Evolutionary conservation across 192 early-diverging fungal genomes (phyloP).

Genomic region (Backusella westeae): DNA sequence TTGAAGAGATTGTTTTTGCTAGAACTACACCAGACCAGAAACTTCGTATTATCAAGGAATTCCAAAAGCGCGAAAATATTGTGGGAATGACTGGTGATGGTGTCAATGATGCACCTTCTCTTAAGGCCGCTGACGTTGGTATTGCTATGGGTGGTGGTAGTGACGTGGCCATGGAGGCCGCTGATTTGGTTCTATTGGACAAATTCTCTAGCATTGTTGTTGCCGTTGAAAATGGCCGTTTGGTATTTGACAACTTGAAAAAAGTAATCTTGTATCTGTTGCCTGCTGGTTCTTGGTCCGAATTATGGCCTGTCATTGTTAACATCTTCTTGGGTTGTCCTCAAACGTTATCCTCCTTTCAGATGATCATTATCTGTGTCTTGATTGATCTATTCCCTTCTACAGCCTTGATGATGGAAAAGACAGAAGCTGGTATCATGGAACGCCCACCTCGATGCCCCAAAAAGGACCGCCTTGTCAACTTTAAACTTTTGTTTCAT

Average conservation of each 20-base stretch:
- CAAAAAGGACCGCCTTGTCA: slow-evolving; percentile 64
- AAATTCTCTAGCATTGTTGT: slow-evolving; percentile 66
- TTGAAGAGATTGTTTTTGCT: slow-evolving; percentile 80
- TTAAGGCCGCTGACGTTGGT: slow-evolving; percentile 85
- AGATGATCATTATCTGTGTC: slow-evolving; percentile 74
- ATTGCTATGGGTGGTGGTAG: slow-evolving; percentile 85
- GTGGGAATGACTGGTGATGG: slow-evolving; percentile 93
- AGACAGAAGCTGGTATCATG: slow-evolving; percentile 74
- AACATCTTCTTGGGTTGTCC: slow-evolving; percentile 82
- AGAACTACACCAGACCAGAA: slow-evolving; percentile 82
- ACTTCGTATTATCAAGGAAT: slow-evolving; percentile 76
- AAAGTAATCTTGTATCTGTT: slow-evolving; percentile 85
- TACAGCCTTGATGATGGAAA: slow-evolving; percentile 73
- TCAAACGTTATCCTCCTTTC: slow-evolving; percentile 73
- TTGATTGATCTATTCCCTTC: slow-evolving; percentile 63
- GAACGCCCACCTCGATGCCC: slow-evolving; percentile 69
- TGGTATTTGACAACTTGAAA: slow-evolving; percentile 85
- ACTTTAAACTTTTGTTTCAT: slow-evolving; percentile 63
- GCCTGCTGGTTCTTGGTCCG: slow-evolving; percentile 73
- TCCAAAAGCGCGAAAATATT: slow-evolving; percentile 62
- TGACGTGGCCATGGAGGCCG: slow-evolving; percentile 71
- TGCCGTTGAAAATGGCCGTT: slow-evolving; percentile 77
- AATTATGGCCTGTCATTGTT: slow-evolving; percentile 73
- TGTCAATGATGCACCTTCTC: slow-evolving; percentile 90
- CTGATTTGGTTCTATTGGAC: slow-evolving; percentile 63